Evolutionary conservation across 331 rosid species (phyloP), one percentile per base, ranked within the genome.

Genomic region (Cucumis variabilis): DNA sequence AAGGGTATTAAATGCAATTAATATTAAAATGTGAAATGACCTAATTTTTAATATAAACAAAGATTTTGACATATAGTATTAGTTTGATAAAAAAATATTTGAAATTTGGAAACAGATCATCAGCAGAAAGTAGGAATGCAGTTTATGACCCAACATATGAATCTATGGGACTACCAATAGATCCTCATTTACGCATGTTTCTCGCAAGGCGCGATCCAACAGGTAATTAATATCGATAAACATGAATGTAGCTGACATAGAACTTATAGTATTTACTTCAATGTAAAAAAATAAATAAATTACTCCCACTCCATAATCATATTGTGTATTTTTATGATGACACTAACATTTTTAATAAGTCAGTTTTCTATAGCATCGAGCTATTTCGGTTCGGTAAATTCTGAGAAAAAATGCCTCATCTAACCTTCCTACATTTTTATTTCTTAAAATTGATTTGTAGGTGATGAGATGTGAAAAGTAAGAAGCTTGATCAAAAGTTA

Each of bases 101-200:
- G 37, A 50, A 79, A 9, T 80, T 80, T 80, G 28, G 1, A 83
- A 33, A 46, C 87, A 89, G 85, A 68, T 3, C n/a, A 74, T 3
- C n/a, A 20, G 24, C 17, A n/a, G 67, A 30, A 9, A 53, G 74
- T 13, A 86, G n/a, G 21, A 92, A 87, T 67, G 12, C 89, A 51
- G 83, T 86, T 9, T 92, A 91, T 81, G 93, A 91, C 58, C 92
- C 93, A 5, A 19, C 83, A 12, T 89, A 86, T 79, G 93, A 90
- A 55, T 69, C 87, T n/a, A 90, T 88, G 91, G 92, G 90, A 6
- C 67, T 91, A 23, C 93, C 92, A 0, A 24, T 92, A 33, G 93
- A 92, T 63, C 93, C 93, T 21, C 92, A 92, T 72, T 20, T 90
- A 33, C 90, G 93, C 21, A 46, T 87, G 33, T 90, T 92, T 21